Evolutionary conservation across 2,329 filamentous ascomycete species (phyloP).

Genomic region (Xylariaceae sp.): DNA sequence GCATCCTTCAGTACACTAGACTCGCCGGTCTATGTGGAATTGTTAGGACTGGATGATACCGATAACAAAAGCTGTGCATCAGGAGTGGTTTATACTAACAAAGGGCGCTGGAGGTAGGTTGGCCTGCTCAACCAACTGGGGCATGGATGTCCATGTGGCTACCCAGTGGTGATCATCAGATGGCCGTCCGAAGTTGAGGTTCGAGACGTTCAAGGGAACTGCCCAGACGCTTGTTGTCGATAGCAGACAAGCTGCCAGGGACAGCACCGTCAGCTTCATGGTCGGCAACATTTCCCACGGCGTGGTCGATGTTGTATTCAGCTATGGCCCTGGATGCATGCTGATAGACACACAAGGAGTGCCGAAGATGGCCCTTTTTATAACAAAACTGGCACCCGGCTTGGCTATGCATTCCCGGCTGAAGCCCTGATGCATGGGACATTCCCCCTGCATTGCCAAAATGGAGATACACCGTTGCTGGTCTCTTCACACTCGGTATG

Average conservation of each 20-base stretch:
- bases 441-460: neutral
- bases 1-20: constrained; percentile 53
- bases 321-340: neutral
- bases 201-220: constrained; percentile 12
- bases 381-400: neutral
- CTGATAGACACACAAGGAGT: neutral
- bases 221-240: constrained; percentile 17
- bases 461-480: neutral
- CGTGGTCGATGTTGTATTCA: neutral
- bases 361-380: neutral
- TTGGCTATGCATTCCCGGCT: neutral
- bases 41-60: neutral
- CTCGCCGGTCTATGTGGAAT: constrained; percentile 29
- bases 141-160: constrained; percentile 61
- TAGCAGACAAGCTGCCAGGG: constrained; percentile 20
- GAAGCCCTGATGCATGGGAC: neutral
- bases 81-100: constrained; percentile 35
- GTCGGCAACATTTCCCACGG: constrained; percentile 1
- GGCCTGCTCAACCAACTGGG: constrained; percentile 55
- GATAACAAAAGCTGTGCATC: neutral
- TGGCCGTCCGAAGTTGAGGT: constrained; percentile 22
- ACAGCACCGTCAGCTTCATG: constrained; percentile 18
- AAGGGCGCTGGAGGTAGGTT: constrained; percentile 59
- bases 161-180: constrained; percentile 49
- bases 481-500: neutral